Evolutionary conservation across 1,139 yeast species (phyloP), one percentile per base, ranked within the genome.

Genomic region (Taiozyma sp.): DNA sequence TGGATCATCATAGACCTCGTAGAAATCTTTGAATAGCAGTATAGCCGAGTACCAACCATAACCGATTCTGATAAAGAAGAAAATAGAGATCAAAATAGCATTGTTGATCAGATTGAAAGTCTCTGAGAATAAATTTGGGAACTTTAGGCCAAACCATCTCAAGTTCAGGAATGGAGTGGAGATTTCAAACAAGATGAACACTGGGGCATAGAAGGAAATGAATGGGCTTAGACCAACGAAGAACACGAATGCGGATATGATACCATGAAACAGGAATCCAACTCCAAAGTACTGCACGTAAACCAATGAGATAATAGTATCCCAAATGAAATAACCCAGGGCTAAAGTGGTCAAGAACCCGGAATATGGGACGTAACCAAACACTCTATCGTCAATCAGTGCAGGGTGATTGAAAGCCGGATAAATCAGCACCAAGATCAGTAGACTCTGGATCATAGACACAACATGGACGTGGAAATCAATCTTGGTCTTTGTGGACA

Each of bases 321-420:
- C 99, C 98, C 99, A 93, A n/a, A 88, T 60, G 65, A 93, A 93
- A 71, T 93, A 93, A 1, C 97, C 97, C 30, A 79, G 64, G 6
- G 96, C 91, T 65, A 83, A 71, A 3, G 95, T 74, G 41, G 81
- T 71, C 30, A 89, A 85, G 50, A 88, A 76, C 16, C 87, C 87
- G 2, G 85, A 81, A 62, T 86, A 89, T 4, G 91, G 88, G 32
- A 86, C 81, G 60, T 78, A 77, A 1, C 86, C 89, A 59, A 79
- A 77, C n/a, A 91, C 73, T 37, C 58, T 51, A 53, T 80, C 78
- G 21, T 66, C 64, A 52, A 73, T 70, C 32, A 80, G 66, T 47
- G 69, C 67, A 16, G 79, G 74, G 61, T 85, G 86, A 57, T 72
- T 70, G 70, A 85, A 81, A 65, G 83, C 71, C 0, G 93, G 93